Evolutionary conservation across 371 early-diverging fungal genomes (phyloP).

Genomic region (Lichtheimia corymbifera): DNA sequence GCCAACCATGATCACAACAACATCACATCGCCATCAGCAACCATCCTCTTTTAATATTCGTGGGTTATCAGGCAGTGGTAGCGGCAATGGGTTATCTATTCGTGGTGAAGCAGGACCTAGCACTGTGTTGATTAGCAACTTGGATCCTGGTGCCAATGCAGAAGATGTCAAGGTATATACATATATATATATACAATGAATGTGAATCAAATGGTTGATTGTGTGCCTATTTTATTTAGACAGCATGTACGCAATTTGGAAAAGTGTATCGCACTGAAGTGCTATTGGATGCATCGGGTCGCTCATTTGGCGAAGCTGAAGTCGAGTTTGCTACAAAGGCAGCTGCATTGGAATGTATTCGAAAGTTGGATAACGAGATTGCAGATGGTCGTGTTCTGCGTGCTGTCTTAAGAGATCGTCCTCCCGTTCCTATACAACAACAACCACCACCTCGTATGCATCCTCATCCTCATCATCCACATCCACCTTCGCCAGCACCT

Average conservation of each 20-base stretch:
- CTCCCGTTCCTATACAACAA: neutral
- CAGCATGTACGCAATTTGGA: conserved; percentile 38
- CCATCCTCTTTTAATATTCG: too few species aligned
- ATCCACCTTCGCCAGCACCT: neutral
- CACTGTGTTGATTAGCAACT: conserved; percentile 52
- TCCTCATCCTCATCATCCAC: neutral
- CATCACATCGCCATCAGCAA: neutral
- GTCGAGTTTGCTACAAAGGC: conserved; percentile 41
- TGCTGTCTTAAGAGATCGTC: conserved; percentile 27
- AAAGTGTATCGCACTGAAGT: conserved; percentile 41
- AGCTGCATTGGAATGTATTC: conserved; percentile 44
- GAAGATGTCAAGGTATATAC: conserved; percentile 58
- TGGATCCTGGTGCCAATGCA: conserved; percentile 55
- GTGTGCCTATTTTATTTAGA: conserved; percentile 12
- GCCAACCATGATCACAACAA: neutral
- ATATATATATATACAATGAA: too few species aligned
- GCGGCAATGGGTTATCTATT: conserved; percentile 20
- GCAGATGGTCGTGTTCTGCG: conserved; percentile 47
- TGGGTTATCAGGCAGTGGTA: neutral
- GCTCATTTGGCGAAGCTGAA: conserved; percentile 50
- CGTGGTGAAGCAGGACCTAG: conserved; percentile 57
- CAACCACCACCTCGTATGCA: conserved; percentile 3
- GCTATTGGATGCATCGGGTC: conserved; percentile 36
- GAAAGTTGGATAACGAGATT: conserved; percentile 39
- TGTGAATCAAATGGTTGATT: too few species aligned